Conservation (phyloP, 345 rosid species). For the Eucalyptus cladocalyx region DNA sequence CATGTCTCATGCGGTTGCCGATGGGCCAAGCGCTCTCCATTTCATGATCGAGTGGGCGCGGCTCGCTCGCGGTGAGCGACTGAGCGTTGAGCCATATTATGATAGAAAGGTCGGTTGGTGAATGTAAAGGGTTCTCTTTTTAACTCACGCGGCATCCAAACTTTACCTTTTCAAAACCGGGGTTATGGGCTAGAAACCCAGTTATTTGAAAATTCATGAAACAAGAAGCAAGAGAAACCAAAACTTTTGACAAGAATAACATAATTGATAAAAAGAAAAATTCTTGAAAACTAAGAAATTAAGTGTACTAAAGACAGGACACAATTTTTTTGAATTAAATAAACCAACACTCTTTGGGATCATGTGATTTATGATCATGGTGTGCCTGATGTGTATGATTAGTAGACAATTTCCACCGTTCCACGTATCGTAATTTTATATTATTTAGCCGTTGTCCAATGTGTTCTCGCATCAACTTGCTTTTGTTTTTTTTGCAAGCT, state of each 20-base stretch:
- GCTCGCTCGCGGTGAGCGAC: slow-evolving; percentile 19
- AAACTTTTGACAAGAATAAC: background rate
- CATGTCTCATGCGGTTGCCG: slow-evolving; percentile 43
- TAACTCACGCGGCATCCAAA: background rate
- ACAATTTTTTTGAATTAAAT: background rate
- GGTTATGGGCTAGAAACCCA: background rate
- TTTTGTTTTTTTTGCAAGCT: background rate
- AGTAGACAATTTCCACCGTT: background rate
- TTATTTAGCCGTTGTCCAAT: background rate
- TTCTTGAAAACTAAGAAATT: background rate
- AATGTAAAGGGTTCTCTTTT: background rate
- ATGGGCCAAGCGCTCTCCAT: slow-evolving; percentile 47
- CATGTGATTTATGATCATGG: background rate
- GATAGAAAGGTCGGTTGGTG: slow-evolving; percentile 12
- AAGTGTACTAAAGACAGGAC: background rate
- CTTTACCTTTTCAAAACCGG: background rate
- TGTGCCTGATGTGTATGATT: background rate
- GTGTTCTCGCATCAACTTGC: no score
- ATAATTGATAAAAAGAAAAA: no score
- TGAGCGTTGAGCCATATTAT: slow-evolving; percentile 11
- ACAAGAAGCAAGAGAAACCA: background rate
- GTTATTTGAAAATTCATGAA: background rate
- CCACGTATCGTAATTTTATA: background rate
- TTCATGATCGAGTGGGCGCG: slow-evolving; percentile 48
- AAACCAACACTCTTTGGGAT: background rate